Percentiles rank a stretch among this genome's conserved stretches.
These are phyloP conservation scores for Pichia deserticola DNA, from an alignment of 805 yeast genomes.

Conservation along the genomic window DNA sequence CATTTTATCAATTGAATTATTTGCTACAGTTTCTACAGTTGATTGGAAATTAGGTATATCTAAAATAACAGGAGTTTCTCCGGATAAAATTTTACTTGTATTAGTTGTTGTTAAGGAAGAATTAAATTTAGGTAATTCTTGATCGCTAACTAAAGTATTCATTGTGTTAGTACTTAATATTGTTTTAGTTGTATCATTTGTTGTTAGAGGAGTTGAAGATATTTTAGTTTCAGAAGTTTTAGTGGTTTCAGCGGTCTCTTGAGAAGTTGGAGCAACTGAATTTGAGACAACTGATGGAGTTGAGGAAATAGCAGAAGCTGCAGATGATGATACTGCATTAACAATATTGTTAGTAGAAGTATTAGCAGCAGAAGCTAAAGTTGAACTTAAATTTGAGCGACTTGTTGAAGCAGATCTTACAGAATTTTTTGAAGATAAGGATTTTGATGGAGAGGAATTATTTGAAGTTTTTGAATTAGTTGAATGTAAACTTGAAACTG, in stretches of 20 bases:
- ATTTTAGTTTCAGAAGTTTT: neutral
- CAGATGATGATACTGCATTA: neutral
- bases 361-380: neutral
- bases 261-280: neutral
- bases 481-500: neutral
- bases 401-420: neutral
- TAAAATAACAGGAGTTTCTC: constrained; percentile 1
- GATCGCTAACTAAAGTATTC: neutral
- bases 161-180: constrained; percentile 1
- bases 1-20: neutral
- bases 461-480: no score
- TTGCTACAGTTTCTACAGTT: neutral
- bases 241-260: neutral
- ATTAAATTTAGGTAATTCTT: neutral
- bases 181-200: constrained; percentile 3
- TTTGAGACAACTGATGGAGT: neutral
- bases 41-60: constrained; percentile 3
- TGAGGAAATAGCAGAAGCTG: neutral
- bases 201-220: constrained; percentile 1
- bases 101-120: neutral
- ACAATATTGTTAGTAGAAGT: no score
- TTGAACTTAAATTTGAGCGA: neutral
- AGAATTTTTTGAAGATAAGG: neutral
- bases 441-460: neutral
- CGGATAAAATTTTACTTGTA: neutral